These are phyloP conservation scores for Tylopilus vinaceipallidus DNA, from an alignment of 768 basidiomycete species.

Conservation along the genomic window DNA sequence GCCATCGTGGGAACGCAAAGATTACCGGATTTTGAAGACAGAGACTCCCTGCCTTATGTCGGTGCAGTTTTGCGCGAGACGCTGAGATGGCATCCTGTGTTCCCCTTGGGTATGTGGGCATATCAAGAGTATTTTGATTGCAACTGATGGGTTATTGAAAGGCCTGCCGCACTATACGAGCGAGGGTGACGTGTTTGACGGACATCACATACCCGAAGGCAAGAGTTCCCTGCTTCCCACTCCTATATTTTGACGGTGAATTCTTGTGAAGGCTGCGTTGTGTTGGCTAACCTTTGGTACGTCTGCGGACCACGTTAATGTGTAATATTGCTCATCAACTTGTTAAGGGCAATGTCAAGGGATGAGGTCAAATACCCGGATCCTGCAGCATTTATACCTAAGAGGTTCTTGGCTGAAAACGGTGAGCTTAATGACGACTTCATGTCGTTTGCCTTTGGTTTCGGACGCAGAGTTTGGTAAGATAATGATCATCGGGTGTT, in stretches of 20 bases:
- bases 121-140: not conserved
- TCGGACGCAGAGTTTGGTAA: conserved; percentile 31
- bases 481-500: not conserved
- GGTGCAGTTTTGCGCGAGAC: conserved; percentile 36
- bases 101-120: conserved; percentile 26
- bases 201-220: conserved; percentile 29
- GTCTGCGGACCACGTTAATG: not conserved
- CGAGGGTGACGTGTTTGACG: conserved; percentile 26
- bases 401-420: conserved; percentile 26
- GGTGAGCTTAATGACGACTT: conserved; percentile 26
- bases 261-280: conserved; percentile 30
- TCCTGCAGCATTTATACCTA: conserved; percentile 26
- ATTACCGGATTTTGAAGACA: conserved; percentile 29
- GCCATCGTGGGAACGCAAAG: conserved; percentile 27
- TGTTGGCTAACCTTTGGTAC: conserved; percentile 32
- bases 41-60: conserved; percentile 29
- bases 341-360: conserved; percentile 29
- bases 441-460: conserved; percentile 26
- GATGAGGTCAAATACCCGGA: conserved; percentile 28
- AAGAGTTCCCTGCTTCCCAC: not conserved
- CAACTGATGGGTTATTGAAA: conserved; percentile 3
- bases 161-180: conserved; percentile 30
- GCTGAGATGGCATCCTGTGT: conserved; percentile 33
- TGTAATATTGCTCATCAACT: conserved; percentile 6
- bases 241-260: conserved; percentile 12